Percentiles rank a stretch among this genome's conserved stretches.
Conservation (phyloP, 2,329 filamentous ascomycete genomes). For the Paraconiothyrium sp. region DNA sequence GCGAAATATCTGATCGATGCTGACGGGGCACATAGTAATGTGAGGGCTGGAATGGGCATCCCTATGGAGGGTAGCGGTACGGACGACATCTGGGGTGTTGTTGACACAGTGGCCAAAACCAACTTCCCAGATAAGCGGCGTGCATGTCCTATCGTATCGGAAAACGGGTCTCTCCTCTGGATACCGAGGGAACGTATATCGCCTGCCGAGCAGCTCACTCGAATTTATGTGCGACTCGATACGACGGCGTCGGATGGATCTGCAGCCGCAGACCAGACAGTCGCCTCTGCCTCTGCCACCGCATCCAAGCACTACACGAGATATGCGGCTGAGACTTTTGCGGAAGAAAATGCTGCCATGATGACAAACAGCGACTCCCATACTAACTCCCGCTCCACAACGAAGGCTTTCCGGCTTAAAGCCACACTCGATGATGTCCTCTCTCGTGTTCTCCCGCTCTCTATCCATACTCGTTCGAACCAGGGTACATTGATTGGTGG, state of each 20-base stretch:
- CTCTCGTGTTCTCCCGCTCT: neutral
- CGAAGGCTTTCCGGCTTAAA: neutral
- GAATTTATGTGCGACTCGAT: neutral
- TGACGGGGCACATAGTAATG: slow-evolving; percentile 6
- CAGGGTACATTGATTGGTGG: neutral
- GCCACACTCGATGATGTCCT: neutral
- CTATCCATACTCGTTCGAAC: neutral
- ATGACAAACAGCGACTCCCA: neutral
- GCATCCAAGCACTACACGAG: neutral
- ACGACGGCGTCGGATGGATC: neutral
- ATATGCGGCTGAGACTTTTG: neutral
- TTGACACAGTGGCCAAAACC: slow-evolving; percentile 55
- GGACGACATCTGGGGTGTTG: slow-evolving; percentile 62
- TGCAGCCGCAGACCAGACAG: neutral
- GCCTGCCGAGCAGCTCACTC: neutral
- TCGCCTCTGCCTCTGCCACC: neutral
- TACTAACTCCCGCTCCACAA: neutral
- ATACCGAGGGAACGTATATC: neutral
- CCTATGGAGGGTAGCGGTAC: slow-evolving; percentile 66
- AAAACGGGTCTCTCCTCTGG: neutral
- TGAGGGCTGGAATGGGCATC: slow-evolving; percentile 51
- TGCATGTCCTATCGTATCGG: neutral
- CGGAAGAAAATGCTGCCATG: neutral
- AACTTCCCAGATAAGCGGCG: slow-evolving; percentile 49
- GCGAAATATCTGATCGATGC: slow-evolving; percentile 2